phyloP scores from a whole-genome alignment of 2,329 filamentous ascomycete genomes.

The Curvularia verruculosa region DNA sequence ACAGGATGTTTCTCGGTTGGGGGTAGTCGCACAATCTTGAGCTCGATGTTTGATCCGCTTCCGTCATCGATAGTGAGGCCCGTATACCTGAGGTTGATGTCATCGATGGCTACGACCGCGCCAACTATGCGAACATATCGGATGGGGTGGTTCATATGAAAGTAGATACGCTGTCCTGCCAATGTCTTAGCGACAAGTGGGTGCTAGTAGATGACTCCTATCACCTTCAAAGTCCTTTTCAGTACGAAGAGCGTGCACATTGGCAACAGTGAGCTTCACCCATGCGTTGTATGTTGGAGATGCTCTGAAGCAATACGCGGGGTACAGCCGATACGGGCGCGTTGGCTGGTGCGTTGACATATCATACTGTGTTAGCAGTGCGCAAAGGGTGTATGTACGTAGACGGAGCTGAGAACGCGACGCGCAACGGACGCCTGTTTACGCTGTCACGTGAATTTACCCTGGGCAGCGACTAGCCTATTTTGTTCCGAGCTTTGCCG shows the following conservation, averaged over 20 bases:
- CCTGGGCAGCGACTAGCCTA: slow-evolving; percentile 1
- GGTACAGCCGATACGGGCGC: slow-evolving; percentile 54
- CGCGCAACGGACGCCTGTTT: slow-evolving; percentile 12
- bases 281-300: slow-evolving; percentile 68
- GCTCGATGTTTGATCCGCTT: slow-evolving; percentile 63
- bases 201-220: not conserved
- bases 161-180: slow-evolving; percentile 61
- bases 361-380: slow-evolving; percentile 36
- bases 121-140: slow-evolving; percentile 56
- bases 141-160: slow-evolving; percentile 61
- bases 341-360: slow-evolving; percentile 35
- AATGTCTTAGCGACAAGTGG: not conserved
- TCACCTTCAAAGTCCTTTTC: slow-evolving; percentile 60
- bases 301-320: slow-evolving; percentile 63
- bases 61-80: slow-evolving; percentile 66
- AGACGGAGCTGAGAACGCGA: slow-evolving; percentile 26
- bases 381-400: slow-evolving; percentile 12
- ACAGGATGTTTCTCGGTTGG: slow-evolving; percentile 31
- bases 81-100: slow-evolving; percentile 48
- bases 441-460: slow-evolving; percentile 13
- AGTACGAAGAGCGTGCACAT: slow-evolving; percentile 60
- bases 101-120: slow-evolving; percentile 53
- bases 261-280: slow-evolving; percentile 64
- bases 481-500: slow-evolving; percentile 6
- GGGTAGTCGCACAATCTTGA: slow-evolving; percentile 56